Evolutionary conservation across 805 yeast genomes (phyloP).

Genomic region (Ogataea siamensis): DNA sequence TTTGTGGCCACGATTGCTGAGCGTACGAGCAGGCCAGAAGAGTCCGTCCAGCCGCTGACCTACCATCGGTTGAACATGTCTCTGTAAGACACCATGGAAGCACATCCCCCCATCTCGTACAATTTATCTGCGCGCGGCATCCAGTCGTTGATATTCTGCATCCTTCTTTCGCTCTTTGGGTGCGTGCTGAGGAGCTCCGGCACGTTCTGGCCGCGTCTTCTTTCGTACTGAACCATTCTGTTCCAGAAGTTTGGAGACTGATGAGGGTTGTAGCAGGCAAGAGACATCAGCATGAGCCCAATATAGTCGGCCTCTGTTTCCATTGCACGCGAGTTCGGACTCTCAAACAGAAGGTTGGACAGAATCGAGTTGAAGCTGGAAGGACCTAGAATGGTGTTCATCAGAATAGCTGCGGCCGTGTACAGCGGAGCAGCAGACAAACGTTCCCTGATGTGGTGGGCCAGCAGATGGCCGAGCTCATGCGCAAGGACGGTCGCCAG

Average conservation of each 20-base stretch:
- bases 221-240: conserved; percentile 64
- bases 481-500: conserved; percentile 93
- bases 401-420: conserved; percentile 46
- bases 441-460: conserved; percentile 86
- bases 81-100: conserved; percentile 4
- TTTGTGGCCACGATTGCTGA: no score
- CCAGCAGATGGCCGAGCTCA: conserved; percentile 91
- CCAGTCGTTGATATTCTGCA: conserved; percentile 67
- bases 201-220: conserved; percentile 29
- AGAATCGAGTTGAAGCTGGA: conserved; percentile 48
- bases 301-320: conserved; percentile 96
- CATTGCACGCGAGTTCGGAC: conserved; percentile 91
- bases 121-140: conserved; percentile 52
- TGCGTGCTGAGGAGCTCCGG: conserved; percentile 82
- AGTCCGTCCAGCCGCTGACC: no score
- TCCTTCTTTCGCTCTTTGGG: conserved; percentile 78
- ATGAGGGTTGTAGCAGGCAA: conserved; percentile 79
- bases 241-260: conserved; percentile 80
- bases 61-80: conserved; percentile 16
- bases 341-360: conserved; percentile 55
- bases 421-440: conserved; percentile 75
- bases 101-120: conserved; percentile 43
- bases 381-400: conserved; percentile 64
- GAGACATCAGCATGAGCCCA: conserved; percentile 87
- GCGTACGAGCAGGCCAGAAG: no score